These are phyloP conservation scores for Xylaria curta DNA, from an alignment of 495 filamentous ascomycete species.

Conservation along the genomic window DNA sequence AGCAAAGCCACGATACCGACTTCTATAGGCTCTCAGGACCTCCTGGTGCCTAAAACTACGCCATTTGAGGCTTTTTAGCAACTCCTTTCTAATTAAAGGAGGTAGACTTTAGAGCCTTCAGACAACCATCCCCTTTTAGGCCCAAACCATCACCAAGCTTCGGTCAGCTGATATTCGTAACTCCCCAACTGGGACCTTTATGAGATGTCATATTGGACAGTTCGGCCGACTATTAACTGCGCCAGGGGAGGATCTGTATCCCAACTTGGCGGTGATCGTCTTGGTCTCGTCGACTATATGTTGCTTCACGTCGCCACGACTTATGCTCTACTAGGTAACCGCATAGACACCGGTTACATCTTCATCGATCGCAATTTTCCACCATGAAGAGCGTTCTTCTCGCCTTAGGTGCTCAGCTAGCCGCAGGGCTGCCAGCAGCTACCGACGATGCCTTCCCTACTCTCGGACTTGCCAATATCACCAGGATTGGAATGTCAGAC, in stretches of 20 bases:
- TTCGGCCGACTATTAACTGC: not conserved
- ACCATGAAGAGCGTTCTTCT: conserved; percentile 39
- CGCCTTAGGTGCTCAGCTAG: conserved; percentile 33
- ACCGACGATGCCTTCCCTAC: conserved; percentile 29
- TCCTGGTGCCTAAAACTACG: not conserved
- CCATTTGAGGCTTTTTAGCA: not conserved
- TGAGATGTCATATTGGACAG: conserved; percentile 4
- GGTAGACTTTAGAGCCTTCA: not conserved
- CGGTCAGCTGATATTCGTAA: conserved; percentile 6
- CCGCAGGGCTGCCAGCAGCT: conserved; percentile 32
- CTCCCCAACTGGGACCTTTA: not conserved
- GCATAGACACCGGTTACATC: not conserved
- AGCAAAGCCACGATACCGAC: conserved; percentile 1
- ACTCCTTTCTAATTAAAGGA: conserved; percentile 14
- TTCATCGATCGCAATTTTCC: not conserved
- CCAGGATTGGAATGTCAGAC: conserved; percentile 34
- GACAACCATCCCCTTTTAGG: not conserved
- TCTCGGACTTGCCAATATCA: conserved; percentile 39
- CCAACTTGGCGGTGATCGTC: conserved; percentile 4
- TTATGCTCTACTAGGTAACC: not conserved
- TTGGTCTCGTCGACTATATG: conserved; percentile 13
- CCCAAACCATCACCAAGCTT: not conserved
- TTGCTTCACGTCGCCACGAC: conserved; percentile 2
- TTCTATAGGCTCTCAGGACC: not conserved
- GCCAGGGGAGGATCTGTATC: not conserved